phyloP scores from a whole-genome alignment of 192 early-diverging fungal species.

The Podochytrium sp. region DNA sequence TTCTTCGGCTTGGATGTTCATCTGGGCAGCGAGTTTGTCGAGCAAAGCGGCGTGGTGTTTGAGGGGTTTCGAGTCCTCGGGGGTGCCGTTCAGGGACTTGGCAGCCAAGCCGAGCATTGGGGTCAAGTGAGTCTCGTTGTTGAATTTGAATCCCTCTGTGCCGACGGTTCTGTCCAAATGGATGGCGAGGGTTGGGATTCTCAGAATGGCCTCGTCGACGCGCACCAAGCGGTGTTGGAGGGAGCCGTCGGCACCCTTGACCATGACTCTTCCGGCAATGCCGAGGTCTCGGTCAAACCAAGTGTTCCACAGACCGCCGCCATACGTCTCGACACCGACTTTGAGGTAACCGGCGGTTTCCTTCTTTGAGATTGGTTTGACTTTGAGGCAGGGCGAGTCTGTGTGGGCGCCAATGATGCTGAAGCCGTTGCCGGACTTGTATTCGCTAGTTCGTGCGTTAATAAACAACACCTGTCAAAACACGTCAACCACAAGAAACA shows the following conservation, averaged over 20 bases:
- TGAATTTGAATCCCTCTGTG: slow-evolving; percentile 83
- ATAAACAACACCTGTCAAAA: neutral
- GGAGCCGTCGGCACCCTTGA: slow-evolving; percentile 71
- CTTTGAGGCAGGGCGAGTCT: slow-evolving; percentile 95
- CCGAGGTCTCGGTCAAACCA: slow-evolving; percentile 99
- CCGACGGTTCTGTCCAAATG: slow-evolving; percentile 85
- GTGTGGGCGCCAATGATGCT: slow-evolving; percentile 94
- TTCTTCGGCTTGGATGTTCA: slow-evolving; percentile 67
- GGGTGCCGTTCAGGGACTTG: slow-evolving; percentile 32
- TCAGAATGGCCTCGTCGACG: slow-evolving; percentile 86
- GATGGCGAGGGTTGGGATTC: slow-evolving; percentile 96
- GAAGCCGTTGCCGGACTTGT: slow-evolving; percentile 70
- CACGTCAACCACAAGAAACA: neutral
- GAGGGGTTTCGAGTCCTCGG: slow-evolving; percentile 29
- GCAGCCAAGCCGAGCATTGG: slow-evolving; percentile 72
- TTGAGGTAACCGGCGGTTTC: slow-evolving; percentile 83
- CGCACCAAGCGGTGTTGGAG: slow-evolving; percentile 76
- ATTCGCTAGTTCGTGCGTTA: slow-evolving; percentile 4
- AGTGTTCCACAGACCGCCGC: slow-evolving; percentile 83
- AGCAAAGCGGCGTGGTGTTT: slow-evolving; percentile 87
- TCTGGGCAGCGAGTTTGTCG: slow-evolving; percentile 74
- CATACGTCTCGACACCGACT: slow-evolving; percentile 73
- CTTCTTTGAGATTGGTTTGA: slow-evolving; percentile 96
- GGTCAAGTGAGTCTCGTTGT: slow-evolving; percentile 91
- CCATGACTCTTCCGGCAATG: slow-evolving; percentile 91